These are phyloP conservation scores for Teunomyces tritomae DNA, from an alignment of 805 yeast species.

Conservation along the genomic window DNA sequence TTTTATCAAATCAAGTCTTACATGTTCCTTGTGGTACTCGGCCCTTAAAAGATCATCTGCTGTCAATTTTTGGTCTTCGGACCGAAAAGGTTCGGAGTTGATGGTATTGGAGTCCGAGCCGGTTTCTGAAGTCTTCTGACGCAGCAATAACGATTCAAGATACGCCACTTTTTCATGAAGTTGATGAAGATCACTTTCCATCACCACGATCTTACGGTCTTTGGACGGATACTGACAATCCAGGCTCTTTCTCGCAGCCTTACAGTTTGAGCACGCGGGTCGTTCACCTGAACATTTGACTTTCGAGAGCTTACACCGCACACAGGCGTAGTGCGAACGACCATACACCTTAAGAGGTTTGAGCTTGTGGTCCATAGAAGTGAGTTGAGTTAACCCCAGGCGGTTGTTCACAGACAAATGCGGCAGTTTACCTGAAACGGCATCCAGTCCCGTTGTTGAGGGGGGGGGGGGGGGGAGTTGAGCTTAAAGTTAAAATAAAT, in stretches of 20 bases:
- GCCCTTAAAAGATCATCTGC: not conserved
- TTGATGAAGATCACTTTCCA: slow-evolving; percentile 39
- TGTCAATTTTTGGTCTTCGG: too few species aligned
- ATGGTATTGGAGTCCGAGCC: not conserved
- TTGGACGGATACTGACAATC: slow-evolving; percentile 36
- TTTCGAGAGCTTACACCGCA: slow-evolving; percentile 39
- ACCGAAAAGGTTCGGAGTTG: not conserved
- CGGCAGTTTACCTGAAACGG: too few species aligned
- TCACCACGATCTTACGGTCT: slow-evolving; percentile 41
- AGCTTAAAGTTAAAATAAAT: slow-evolving; percentile 1
- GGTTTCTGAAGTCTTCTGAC: not conserved
- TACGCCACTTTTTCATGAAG: slow-evolving; percentile 31
- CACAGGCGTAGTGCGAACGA: slow-evolving; percentile 42
- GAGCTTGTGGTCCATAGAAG: not conserved
- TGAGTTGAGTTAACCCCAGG: too few species aligned
- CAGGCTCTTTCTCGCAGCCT: slow-evolving; percentile 26
- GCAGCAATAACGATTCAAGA: slow-evolving; percentile 19
- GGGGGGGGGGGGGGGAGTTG: not conserved
- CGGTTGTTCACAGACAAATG: too few species aligned
- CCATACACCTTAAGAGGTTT: slow-evolving; percentile 42
- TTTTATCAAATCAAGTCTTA: not conserved
- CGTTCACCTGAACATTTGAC: slow-evolving; percentile 42
- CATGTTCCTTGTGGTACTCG: not conserved
- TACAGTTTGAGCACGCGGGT: slow-evolving; percentile 42
- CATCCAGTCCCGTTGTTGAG: too few species aligned